Evolutionary conservation across 1,284 basidiomycete species (phyloP).

Genomic region (Ceratobasidium sp.): DNA sequence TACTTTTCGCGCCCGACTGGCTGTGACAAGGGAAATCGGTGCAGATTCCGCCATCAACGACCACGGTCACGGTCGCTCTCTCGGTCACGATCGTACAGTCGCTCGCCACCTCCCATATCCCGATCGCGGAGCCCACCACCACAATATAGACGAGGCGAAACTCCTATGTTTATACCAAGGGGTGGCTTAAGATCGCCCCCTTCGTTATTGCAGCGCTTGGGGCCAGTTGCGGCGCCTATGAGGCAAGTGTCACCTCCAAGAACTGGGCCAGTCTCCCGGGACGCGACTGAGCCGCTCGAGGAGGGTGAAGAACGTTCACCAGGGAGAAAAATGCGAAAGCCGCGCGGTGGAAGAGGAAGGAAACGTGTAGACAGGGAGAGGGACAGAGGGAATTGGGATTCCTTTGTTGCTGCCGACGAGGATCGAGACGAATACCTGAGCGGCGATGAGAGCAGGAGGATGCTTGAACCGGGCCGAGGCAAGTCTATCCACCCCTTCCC

Average conservation of each 20-base stretch:
- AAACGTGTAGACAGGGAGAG: conserved; percentile 12
- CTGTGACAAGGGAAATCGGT: conserved; percentile 33
- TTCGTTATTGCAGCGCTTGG: conserved; percentile 30
- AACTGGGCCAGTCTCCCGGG: conserved; percentile 19
- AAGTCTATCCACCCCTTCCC: not conserved
- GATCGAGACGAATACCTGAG: conserved; percentile 31
- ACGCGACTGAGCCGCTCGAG: conserved; percentile 31
- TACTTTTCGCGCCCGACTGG: conserved; percentile 36
- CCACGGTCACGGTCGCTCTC: conserved; percentile 27
- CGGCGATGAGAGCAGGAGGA: conserved; percentile 8
- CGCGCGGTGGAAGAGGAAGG: conserved; percentile 29
- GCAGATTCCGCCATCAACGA: conserved; percentile 26
- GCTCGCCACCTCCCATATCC: conserved; percentile 24
- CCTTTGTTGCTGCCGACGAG: conserved; percentile 29
- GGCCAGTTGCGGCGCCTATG: conserved; percentile 34
- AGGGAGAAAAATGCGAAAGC: conserved; percentile 7
- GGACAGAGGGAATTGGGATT: conserved; percentile 30
- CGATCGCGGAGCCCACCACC: conserved; percentile 25
- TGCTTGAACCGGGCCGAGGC: conserved; percentile 20
- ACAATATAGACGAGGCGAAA: conserved; percentile 32
- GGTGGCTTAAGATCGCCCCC: conserved; percentile 36
- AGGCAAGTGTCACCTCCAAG: conserved; percentile 18
- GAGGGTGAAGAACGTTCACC: conserved; percentile 42
- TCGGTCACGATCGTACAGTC: conserved; percentile 23
- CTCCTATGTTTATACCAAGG: conserved; percentile 37